A percentile compares a stretch with the other conserved stretches of the same genome.
These are phyloP conservation scores for Parastagonospora nodorum DNA, from an alignment of 2,329 filamentous ascomycete species.

Conservation along the genomic window DNA sequence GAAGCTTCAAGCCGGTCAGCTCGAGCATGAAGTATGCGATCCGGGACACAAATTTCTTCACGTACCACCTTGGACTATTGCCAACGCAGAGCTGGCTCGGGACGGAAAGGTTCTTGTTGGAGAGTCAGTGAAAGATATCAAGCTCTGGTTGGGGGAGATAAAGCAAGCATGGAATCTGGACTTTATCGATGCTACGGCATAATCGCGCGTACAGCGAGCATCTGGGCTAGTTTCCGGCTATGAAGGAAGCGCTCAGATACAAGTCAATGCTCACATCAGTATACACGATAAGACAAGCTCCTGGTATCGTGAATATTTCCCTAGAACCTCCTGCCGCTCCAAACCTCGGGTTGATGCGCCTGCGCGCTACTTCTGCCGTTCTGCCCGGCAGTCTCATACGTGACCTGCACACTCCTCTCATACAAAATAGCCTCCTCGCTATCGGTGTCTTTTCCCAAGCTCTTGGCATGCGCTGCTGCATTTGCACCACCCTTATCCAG, in stretches of 20 bases:
- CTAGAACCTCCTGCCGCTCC: neutral
- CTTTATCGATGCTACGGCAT: no score
- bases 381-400: conserved; percentile 10
- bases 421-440: conserved; percentile 25
- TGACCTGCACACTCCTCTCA: conserved; percentile 23
- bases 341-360: neutral
- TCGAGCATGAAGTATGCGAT: neutral
- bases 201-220: no score
- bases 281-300: no score
- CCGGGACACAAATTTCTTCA: neutral
- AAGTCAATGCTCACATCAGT: no score
- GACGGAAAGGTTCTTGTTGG: neutral
- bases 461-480: conserved; percentile 1
- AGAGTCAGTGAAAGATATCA: neutral
- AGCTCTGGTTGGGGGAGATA: neutral
- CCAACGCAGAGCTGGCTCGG: neutral
- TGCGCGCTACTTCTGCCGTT: neutral
- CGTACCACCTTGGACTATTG: neutral
- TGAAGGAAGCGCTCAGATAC: no score
- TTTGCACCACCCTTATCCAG: neutral
- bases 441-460: conserved; percentile 10
- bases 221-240: no score
- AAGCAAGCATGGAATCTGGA: neutral
- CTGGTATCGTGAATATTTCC: no score
- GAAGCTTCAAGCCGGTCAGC: neutral